Evolutionary conservation across 257 asterid species (phyloP).

Genomic region (Rehmannia glutinosa): DNA sequence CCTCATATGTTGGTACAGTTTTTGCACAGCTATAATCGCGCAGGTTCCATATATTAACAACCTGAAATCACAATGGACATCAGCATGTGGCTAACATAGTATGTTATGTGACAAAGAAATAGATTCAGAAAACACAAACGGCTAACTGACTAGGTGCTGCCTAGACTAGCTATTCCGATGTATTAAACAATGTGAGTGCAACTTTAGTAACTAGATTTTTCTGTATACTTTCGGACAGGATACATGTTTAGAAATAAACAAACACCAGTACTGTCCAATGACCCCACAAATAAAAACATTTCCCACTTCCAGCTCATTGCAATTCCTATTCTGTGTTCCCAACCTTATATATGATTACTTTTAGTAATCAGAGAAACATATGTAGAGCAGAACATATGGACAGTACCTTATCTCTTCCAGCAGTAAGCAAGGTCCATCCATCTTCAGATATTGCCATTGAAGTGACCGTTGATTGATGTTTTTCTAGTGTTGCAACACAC

Average conservation of each 20-base stretch:
- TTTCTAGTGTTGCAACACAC: slow-evolving; percentile 68
- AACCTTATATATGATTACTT: background rate
- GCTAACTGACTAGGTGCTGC: no score
- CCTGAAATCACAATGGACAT: slow-evolving; percentile 45
- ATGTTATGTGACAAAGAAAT: background rate
- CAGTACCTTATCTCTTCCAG: slow-evolving; percentile 93
- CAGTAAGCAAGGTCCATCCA: slow-evolving; percentile 83
- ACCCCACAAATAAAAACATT: background rate
- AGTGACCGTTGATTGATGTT: slow-evolving; percentile 88
- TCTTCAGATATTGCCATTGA: slow-evolving; percentile 85
- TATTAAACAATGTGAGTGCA: no score
- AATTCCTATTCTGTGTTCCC: background rate
- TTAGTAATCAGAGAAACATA: background rate
- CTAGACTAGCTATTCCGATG: no score
- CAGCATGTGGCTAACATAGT: slow-evolving; percentile 12
- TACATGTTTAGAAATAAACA: background rate
- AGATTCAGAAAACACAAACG: background rate
- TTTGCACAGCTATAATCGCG: slow-evolving; percentile 64
- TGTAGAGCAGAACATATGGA: background rate
- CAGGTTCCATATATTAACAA: slow-evolving; percentile 85
- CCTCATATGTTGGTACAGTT: slow-evolving; percentile 87
- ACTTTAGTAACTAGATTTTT: background rate
- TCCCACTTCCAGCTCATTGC: background rate
- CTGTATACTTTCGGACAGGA: no score
- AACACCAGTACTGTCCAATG: background rate